Conservation (phyloP, 2,329 filamentous ascomycete genomes). For the Colletotrichum musicola region DNA sequence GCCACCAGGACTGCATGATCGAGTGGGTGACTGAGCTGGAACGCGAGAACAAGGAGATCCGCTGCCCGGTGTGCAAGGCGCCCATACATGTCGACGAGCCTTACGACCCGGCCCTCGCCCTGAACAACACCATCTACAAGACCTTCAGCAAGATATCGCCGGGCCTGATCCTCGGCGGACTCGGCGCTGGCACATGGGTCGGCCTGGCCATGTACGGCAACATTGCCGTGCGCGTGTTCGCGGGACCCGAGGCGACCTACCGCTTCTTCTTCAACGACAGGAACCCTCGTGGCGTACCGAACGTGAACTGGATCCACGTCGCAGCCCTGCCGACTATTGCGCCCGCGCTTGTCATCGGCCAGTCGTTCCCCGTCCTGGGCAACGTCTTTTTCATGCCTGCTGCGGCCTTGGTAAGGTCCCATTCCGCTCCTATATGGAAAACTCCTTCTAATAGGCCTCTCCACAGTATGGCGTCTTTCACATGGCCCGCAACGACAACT, state of each 20-base stretch:
- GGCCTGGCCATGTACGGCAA: constrained; percentile 67
- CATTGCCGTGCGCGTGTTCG: constrained; percentile 63
- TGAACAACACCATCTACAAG: constrained; percentile 70
- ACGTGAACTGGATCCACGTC: constrained; percentile 36
- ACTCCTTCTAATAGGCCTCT: neutral
- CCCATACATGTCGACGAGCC: constrained; percentile 82
- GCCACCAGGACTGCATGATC: constrained; percentile 89
- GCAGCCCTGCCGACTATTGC: constrained; percentile 57
- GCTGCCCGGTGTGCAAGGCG: constrained; percentile 91
- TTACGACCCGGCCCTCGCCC: constrained; percentile 77
- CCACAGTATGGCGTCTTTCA: constrained; percentile 62
- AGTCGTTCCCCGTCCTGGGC: constrained; percentile 57
- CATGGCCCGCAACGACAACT: constrained; percentile 58
- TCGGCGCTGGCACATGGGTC: constrained; percentile 63
- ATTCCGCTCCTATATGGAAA: constrained; percentile 2
- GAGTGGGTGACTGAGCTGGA: constrained; percentile 96
- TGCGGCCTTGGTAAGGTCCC: constrained; percentile 54
- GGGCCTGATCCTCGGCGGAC: constrained; percentile 73
- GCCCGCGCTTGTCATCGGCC: constrained; percentile 59
- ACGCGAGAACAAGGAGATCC: constrained; percentile 72
- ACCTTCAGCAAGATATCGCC: constrained; percentile 68
- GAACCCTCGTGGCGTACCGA: constrained; percentile 27
- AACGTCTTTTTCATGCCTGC: constrained; percentile 57
- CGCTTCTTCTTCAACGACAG: constrained; percentile 38
- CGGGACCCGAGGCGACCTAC: constrained; percentile 57